Evolutionary conservation across 495 filamentous ascomycete genomes (phyloP).

Genomic region (Collariella sp.): DNA sequence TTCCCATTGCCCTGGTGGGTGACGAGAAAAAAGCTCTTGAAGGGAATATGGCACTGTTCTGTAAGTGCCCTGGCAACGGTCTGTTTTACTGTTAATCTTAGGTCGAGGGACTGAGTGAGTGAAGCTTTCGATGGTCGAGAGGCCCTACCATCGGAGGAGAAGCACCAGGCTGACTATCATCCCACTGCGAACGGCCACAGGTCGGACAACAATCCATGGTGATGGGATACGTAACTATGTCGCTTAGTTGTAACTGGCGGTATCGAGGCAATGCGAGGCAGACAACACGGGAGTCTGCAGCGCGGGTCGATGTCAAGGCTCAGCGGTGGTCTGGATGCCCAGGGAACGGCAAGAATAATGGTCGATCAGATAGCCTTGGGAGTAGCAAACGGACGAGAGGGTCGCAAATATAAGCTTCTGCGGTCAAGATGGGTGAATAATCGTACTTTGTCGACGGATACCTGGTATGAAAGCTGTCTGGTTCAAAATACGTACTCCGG

Average conservation of each 20-base stretch:
- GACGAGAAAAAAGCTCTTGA: conserved; percentile 33
- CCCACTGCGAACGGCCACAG: conserved; percentile 16
- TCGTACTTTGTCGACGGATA: background rate
- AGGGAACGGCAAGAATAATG: background rate
- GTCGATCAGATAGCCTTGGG: background rate
- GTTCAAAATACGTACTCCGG: too few relatives aligned
- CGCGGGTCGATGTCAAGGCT: background rate
- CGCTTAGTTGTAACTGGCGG: too few relatives aligned
- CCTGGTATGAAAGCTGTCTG: too few relatives aligned
- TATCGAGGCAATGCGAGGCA: background rate
- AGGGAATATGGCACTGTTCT: conserved; percentile 32
- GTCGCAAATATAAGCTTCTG: conserved; percentile 8
- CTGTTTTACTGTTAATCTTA: conserved; percentile 18
- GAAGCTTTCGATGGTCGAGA: background rate
- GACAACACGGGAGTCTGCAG: background rate
- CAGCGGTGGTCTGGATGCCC: background rate
- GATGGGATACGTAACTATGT: conserved; percentile 12
- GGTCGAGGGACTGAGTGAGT: background rate
- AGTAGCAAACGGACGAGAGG: background rate
- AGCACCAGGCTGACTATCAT: too few relatives aligned
- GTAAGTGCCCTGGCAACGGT: conserved; percentile 33
- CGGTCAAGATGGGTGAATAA: background rate
- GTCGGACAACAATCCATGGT: background rate
- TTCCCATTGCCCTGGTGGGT: conserved; percentile 27
- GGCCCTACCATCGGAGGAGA: conserved; percentile 17